Evolutionary conservation across 2,329 filamentous ascomycete genomes (phyloP), one percentile per base, ranked within the genome.

Genomic region (Penicillium fuscoglaucum): DNA sequence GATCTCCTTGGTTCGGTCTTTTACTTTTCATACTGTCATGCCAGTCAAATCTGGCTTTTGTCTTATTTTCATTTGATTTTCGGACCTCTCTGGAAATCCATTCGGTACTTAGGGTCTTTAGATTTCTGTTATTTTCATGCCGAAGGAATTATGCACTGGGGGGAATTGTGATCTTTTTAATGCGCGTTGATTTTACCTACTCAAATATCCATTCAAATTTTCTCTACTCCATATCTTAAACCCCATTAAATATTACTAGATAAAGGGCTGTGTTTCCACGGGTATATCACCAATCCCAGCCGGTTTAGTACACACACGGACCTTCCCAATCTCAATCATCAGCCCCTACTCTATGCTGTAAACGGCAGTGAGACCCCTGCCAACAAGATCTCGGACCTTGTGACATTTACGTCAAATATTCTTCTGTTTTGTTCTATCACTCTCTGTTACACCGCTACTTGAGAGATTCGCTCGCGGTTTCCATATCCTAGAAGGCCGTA

Each of bases 81-180:
- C 26, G 4, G 31, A 21, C n/a, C 44, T 12, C 10, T 5, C 48
- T 57, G 47, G 9, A 52, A 35, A 13, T 37, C 12, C 15, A 15
- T 37, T 35, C 29, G 13, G 26, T 24, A 9, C 29, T 46, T 46
- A 52, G 24, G 52, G 43, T 31, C n/a, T 45, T 57, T 63, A 62
- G 60, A 64, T 61, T 51, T 55, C 55, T 55, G 49, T 55, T 24
- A 28, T 53, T 19, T 46, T 53, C 31, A 46, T 1, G 40, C 40
- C n/a, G 53, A 49, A 49, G 44, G 41, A 56, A 50, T 55, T 29
- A 43, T 41, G 39, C 29, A 35, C 46, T 48, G 58, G 55, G 10
- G 39, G 60, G 59, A 37, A 48, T 13, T 41, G 52, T 26, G 46
- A 35, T 62, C 24, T 61, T 49, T 44, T 53, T 48, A 21, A 39